phyloP scores from a whole-genome alignment of 1,284 basidiomycete species.

The Heterobasidion occidentale region DNA sequence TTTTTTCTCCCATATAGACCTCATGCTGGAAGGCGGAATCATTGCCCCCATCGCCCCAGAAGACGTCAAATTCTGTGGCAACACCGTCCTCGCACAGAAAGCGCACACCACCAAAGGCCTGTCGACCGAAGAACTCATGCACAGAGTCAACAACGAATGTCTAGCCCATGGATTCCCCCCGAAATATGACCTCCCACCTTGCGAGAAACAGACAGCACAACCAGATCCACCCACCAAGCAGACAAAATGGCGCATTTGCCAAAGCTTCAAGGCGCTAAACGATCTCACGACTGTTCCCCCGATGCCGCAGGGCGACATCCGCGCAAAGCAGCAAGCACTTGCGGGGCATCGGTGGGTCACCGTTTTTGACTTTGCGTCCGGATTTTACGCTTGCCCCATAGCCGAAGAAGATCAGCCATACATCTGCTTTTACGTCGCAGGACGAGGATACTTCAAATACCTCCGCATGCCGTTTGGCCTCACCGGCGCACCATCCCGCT shows the following conservation, averaged over 20 bases:
- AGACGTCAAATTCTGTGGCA: neutral
- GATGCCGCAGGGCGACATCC: slow-evolving; percentile 28
- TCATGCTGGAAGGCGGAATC: no score
- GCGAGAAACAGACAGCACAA: neutral
- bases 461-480: slow-evolving; percentile 31
- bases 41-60: no score
- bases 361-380: slow-evolving; percentile 26
- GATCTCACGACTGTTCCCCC: slow-evolving; percentile 23
- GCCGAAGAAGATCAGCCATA: slow-evolving; percentile 22
- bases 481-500: slow-evolving; percentile 31
- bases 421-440: slow-evolving; percentile 29
- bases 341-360: slow-evolving; percentile 23
- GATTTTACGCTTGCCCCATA: slow-evolving; percentile 27
- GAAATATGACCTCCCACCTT: slow-evolving; percentile 9
- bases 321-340: slow-evolving; percentile 23
- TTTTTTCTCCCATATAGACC: no score
- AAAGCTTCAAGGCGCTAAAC: no score
- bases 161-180: slow-evolving; percentile 14
- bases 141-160: slow-evolving; percentile 22
- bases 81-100: slow-evolving; percentile 22
- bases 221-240: neutral
- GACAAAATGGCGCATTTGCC: slow-evolving; percentile 26
- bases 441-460: slow-evolving; percentile 28
- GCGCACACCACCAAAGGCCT: slow-evolving; percentile 20
- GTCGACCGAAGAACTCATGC: slow-evolving; percentile 19